phyloP scores from a whole-genome alignment of 805 yeast genomes.

The Metschnikowia lunata region DNA sequence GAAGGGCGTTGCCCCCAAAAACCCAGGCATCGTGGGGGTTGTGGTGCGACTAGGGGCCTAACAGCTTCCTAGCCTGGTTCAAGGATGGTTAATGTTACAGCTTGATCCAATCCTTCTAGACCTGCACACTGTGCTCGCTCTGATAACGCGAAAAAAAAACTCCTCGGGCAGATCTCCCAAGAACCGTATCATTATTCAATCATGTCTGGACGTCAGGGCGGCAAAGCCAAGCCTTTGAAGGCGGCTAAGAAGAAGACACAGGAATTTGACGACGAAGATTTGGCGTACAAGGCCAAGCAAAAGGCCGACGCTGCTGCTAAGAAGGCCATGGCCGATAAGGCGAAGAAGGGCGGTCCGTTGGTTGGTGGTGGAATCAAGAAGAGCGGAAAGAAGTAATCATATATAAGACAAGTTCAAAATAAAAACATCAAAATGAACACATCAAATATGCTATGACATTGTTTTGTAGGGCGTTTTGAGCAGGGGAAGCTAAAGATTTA shows the following conservation, averaged over 20 bases:
- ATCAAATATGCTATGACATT: background rate
- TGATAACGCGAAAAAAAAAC: background rate
- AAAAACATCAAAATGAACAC: background rate
- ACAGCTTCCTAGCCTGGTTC: too few species aligned
- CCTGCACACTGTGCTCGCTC: too few species aligned
- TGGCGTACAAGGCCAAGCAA: slow-evolving; percentile 89
- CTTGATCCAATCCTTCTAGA: too few species aligned
- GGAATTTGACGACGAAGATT: slow-evolving; percentile 80
- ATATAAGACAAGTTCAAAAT: too few species aligned
- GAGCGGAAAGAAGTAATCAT: slow-evolving; percentile 43
- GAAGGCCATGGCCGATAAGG: slow-evolving; percentile 84
- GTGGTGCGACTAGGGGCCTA: too few species aligned
- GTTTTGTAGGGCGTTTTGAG: too few species aligned
- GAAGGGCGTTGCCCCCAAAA: too few species aligned
- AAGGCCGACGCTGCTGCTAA: slow-evolving; percentile 91
- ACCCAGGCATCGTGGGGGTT: too few species aligned
- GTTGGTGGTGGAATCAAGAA: slow-evolving; percentile 95
- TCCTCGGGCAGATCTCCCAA: background rate
- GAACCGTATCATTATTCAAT: slow-evolving; percentile 1
- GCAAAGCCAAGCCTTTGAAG: slow-evolving; percentile 89
- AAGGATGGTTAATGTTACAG: too few species aligned
- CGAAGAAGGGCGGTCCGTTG: slow-evolving; percentile 86
- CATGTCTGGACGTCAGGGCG: slow-evolving; percentile 98
- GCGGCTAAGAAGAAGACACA: slow-evolving; percentile 77
- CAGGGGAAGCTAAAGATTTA: too few species aligned